phyloP scores from a whole-genome alignment of 2,329 filamentous ascomycete genomes.

The Aspergillus spinulosporus region DNA sequence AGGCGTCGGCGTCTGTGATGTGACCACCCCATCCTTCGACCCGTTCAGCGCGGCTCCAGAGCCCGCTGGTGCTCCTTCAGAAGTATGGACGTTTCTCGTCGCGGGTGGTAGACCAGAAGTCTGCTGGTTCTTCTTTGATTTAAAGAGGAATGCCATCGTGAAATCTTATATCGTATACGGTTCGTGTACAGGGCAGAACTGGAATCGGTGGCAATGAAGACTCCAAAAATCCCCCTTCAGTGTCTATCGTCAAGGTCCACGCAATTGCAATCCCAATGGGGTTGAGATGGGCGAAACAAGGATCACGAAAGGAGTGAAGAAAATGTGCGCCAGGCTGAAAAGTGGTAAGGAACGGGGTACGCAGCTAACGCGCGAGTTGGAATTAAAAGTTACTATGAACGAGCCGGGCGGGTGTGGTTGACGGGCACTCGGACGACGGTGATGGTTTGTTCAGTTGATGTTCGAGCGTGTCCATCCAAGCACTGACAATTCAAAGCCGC shows the following conservation, averaged over 20 bases:
- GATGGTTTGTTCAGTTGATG: slow-evolving; percentile 11
- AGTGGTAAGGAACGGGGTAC: slow-evolving; percentile 11
- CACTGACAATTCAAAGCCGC: slow-evolving; percentile 10
- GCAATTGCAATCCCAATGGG: background rate
- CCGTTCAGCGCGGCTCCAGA: slow-evolving; percentile 52
- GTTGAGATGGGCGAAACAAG: slow-evolving; percentile 1
- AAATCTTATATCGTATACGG: slow-evolving; percentile 34
- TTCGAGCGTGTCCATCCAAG: slow-evolving; percentile 13
- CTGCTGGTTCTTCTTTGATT: slow-evolving; percentile 74
- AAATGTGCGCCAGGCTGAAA: slow-evolving; percentile 21
- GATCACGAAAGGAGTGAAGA: slow-evolving; percentile 6
- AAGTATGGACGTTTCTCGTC: slow-evolving; percentile 57
- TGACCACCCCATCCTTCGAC: slow-evolving; percentile 36
- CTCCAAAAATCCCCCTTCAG: slow-evolving; percentile 8
- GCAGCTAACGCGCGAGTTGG: slow-evolving; percentile 14
- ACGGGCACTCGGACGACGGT: slow-evolving; percentile 5
- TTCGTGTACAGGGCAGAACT: slow-evolving; percentile 30
- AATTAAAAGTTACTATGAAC: slow-evolving; percentile 13
- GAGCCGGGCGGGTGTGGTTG: slow-evolving; percentile 8
- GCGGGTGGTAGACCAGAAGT: slow-evolving; percentile 52
- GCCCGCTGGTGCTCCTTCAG: slow-evolving; percentile 50
- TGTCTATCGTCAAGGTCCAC: slow-evolving; percentile 2
- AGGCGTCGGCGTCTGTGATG: slow-evolving; percentile 64
- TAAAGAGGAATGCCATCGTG: slow-evolving; percentile 78
- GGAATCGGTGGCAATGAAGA: slow-evolving; percentile 14